Conservation (phyloP, 345 rosid species). For the Lagerstroemia speciosa region DNA sequence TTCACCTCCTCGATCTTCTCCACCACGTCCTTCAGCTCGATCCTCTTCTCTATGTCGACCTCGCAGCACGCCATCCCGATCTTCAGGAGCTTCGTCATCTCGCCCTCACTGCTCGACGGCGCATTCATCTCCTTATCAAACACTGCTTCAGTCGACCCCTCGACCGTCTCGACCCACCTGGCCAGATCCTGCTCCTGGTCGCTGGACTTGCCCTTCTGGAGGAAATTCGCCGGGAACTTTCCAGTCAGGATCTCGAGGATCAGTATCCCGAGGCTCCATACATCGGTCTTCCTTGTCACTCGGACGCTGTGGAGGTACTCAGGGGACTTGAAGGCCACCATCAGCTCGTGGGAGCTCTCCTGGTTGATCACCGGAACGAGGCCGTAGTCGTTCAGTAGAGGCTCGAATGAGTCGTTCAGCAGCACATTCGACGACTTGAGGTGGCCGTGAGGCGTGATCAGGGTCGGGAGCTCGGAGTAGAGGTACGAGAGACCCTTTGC, state of each 20-base stretch:
- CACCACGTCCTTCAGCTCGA: conserved; percentile 54
- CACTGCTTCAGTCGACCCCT: conserved; percentile 17
- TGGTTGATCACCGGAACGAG: conserved; percentile 68
- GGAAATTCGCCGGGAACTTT: conserved; percentile 43
- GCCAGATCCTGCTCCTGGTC: conserved; percentile 27
- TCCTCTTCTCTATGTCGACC: conserved; percentile 62
- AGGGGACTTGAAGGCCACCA: conserved; percentile 92
- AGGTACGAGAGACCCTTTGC: conserved; percentile 64
- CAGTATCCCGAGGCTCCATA: conserved; percentile 70
- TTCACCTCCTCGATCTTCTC: conserved; percentile 53
- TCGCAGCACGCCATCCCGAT: conserved; percentile 64
- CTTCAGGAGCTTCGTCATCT: conserved; percentile 46
- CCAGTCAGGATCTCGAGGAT: conserved; percentile 74
- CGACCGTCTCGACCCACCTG: conserved; percentile 37
- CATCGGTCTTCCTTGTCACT: conserved; percentile 78
- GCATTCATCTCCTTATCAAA: conserved; percentile 52
- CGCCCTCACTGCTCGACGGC: conserved; percentile 22
- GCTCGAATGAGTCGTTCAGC: conserved; percentile 38
- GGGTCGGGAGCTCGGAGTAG: conserved; percentile 53
- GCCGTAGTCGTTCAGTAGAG: conserved; percentile 63
- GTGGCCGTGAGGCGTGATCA: conserved; percentile 81
- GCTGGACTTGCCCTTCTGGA: conserved; percentile 26
- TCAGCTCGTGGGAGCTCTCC: conserved; percentile 63
- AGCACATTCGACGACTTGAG: conserved; percentile 84
- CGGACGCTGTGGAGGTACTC: conserved; percentile 52